Conservation (phyloP, 108 stramenopile species). For the Aurantiochytrium sp. region DNA sequence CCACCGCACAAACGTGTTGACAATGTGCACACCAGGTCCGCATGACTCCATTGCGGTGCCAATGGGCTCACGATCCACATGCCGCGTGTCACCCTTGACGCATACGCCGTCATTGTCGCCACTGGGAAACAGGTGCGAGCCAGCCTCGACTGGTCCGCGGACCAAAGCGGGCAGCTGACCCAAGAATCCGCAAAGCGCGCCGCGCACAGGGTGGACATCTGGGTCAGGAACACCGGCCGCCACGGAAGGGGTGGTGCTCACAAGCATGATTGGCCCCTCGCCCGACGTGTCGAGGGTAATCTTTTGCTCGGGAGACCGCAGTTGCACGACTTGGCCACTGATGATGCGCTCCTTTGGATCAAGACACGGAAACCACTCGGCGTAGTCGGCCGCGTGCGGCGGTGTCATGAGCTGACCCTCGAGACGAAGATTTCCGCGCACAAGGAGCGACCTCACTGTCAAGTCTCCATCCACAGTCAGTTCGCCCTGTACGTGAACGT, state of each 20-base stretch:
- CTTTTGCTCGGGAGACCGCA: not conserved
- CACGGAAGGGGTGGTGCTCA: not conserved
- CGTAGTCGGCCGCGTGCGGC: not conserved
- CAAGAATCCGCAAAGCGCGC: not conserved
- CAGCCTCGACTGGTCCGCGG: not conserved
- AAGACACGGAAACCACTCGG: not conserved
- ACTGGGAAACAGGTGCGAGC: not conserved
- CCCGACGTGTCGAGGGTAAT: conserved; percentile 5
- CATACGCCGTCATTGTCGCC: not conserved
- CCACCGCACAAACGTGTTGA: conserved; percentile 2
- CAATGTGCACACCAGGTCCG: not conserved
- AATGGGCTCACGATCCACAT: not conserved
- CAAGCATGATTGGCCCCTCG: not conserved
- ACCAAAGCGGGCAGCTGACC: not conserved
- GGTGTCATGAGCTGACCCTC: conserved; percentile 2
- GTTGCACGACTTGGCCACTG: not conserved
- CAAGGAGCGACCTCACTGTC: not conserved
- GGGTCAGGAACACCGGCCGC: not conserved
- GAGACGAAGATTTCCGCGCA: not conserved
- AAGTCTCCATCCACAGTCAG: not conserved
- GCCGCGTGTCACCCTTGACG: not conserved
- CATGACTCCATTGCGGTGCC: conserved; percentile 5
- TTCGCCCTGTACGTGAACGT: not conserved
- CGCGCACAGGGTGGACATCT: not conserved
- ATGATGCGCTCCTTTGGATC: not conserved